Base-by-base conservation (phyloP, 495 filamentous ascomycete genomes). In the Xylaria curta region DNA sequence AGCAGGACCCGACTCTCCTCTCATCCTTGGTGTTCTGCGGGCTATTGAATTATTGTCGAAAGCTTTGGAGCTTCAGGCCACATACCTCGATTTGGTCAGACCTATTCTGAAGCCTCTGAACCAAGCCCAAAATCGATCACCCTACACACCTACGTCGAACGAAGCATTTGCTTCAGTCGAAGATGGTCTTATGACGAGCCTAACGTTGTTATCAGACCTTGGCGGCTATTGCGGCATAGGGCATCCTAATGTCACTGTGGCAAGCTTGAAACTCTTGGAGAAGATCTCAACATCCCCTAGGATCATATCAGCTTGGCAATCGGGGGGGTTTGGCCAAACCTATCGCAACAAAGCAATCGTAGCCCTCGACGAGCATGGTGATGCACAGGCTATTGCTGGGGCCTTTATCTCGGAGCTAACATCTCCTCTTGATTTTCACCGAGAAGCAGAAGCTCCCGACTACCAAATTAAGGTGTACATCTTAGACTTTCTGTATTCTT, bases 41-140 rank as follows among this genome's bases (percentile, higher is more conserved):
- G 92, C 88, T 40, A 87, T 99, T 26, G 87, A 96, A 76, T 91
- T 96, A 56, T 91, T 98, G 79, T 90, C 91, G 69, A 82, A 91
- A 71, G 87, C 95, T 24, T 82, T 98, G 74, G 91, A 92, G 68
- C 87, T 97, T 67, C 96, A 99, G 80, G 89, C 93, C 10, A 98
- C 95, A 9, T 98, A 97, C 79, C 84, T 96, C 66, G 89, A 97
- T 75, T 88, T 98, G 26, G 91, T 98, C 19, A 89, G 91, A 36
- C 93, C 95, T 4, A 74, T 92, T 9, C 84, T 97, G 71, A 92
- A 91, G 76, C 70, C 70, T 19, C 75, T 81, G 1, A 36, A 74
- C 46, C 61, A 74, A 21, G 71, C 76, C 60, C 81, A 78, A 54
- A 80, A 74, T 31, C 76, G 77, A 31, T 79, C 75, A 24, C 51